These are phyloP conservation scores for Colletotrichum higginsianum DNA, from an alignment of 2,329 filamentous ascomycete species.

Conservation along the genomic window DNA sequence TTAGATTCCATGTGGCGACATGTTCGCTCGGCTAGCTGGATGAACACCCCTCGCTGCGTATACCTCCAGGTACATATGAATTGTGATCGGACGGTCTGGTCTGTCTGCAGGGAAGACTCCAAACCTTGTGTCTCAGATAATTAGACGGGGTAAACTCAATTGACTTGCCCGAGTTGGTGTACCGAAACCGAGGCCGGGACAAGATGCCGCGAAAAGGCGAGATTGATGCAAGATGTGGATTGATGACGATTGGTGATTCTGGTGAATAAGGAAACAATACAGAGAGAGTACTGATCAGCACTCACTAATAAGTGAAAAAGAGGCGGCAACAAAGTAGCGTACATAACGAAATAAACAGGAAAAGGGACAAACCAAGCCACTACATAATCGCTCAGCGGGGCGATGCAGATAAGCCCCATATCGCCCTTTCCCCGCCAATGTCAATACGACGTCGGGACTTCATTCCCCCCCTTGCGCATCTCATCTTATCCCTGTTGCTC, in stretches of 20 bases:
- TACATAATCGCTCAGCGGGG: background rate
- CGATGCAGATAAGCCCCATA: slow-evolving; percentile 11
- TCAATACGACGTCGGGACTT: slow-evolving; percentile 10
- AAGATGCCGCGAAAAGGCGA: background rate
- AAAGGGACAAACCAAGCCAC: too few species aligned
- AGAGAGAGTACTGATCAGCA: too few species aligned
- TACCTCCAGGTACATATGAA: too few species aligned
- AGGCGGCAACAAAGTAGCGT: too few species aligned
- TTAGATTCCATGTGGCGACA: too few species aligned
- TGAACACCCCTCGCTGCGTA: too few species aligned
- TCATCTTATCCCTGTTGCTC: background rate
- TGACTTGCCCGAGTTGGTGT: background rate
- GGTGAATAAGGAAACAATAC: background rate
- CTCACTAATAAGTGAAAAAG: too few species aligned
- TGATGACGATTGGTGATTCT: background rate
- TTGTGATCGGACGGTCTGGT: background rate
- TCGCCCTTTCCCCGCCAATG: slow-evolving; percentile 27
- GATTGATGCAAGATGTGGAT: too few species aligned
- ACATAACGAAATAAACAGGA: too few species aligned
- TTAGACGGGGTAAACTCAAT: slow-evolving; percentile 3
- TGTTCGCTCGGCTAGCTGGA: too few species aligned
- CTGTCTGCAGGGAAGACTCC: background rate
- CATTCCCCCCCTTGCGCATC: slow-evolving; percentile 11
- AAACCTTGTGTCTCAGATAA: background rate
- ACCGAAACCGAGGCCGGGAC: too few species aligned